phyloP scores from a whole-genome alignment of 305 asterid species.

The Ajuga reptans region DNA sequence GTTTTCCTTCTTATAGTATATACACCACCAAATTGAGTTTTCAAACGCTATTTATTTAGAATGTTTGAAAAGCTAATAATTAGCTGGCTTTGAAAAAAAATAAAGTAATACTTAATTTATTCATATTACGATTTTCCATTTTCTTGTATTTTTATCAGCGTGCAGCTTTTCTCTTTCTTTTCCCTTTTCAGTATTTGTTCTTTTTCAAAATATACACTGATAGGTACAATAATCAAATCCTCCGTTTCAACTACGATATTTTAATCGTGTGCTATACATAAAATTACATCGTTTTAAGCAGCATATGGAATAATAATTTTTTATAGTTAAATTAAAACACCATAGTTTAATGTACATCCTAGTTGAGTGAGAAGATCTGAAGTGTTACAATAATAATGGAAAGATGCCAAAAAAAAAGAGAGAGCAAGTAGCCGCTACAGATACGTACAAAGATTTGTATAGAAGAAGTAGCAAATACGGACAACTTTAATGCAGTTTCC shows the following conservation, averaged over 20 bases:
- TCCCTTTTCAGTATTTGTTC: not conserved
- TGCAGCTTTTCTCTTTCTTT: not conserved
- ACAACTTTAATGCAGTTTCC: constrained; percentile 32
- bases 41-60: too few relatives aligned
- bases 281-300: too few relatives aligned
- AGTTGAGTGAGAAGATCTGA: too few relatives aligned
- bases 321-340: too few relatives aligned
- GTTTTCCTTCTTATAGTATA: too few relatives aligned
- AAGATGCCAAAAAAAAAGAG: not conserved
- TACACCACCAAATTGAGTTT: too few relatives aligned
- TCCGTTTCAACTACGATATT: too few relatives aligned
- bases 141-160: not conserved
- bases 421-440: not conserved
- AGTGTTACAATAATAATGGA: not conserved
- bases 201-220: not conserved
- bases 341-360: too few relatives aligned
- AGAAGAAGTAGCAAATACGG: constrained; percentile 23
- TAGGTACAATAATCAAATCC: not conserved
- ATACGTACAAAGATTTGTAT: constrained; percentile 31
- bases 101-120: not conserved
- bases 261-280: too few relatives aligned
- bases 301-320: too few relatives aligned
- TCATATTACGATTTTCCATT: not conserved
- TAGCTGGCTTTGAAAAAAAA: too few relatives aligned
- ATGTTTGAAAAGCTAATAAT: too few relatives aligned